Conservation (phyloP, 2,329 filamentous ascomycete species). For the Colletotrichum karsti region DNA sequence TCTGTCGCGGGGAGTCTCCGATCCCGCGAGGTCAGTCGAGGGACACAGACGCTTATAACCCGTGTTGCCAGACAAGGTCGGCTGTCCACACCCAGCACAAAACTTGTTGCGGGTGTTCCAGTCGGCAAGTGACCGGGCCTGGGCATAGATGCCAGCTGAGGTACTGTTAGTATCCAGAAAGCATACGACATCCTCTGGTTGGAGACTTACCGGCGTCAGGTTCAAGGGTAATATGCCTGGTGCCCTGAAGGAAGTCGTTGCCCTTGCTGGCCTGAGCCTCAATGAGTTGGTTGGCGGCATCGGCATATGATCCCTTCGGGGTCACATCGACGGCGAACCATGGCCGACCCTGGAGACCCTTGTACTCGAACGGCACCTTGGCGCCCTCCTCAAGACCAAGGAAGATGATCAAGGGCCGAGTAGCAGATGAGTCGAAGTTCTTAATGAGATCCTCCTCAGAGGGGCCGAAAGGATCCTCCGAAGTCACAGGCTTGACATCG, state of each 20-base stretch:
- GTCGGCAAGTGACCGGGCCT: conserved; percentile 87
- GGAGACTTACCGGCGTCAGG: conserved; percentile 65
- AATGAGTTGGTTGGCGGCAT: conserved; percentile 63
- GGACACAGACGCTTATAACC: conserved; percentile 86
- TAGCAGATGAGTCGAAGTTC: conserved; percentile 76
- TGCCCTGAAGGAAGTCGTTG: conserved; percentile 71
- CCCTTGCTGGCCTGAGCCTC: conserved; percentile 60
- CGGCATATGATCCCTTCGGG: conserved; percentile 69
- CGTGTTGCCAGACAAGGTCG: conserved; percentile 80
- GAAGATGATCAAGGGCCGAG: conserved; percentile 80
- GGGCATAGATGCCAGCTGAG: conserved; percentile 87
- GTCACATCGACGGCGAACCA: conserved; percentile 94
- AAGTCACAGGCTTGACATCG: conserved; percentile 77
- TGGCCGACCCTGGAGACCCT: conserved; percentile 79
- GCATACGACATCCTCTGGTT: too few species aligned
- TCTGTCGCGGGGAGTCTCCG: conserved; percentile 59
- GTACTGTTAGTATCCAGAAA: conserved; percentile 17
- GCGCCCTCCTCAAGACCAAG: conserved; percentile 79
- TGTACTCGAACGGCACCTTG: conserved; percentile 63
- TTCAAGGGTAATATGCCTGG: conserved; percentile 68
- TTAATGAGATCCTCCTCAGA: conserved; percentile 78
- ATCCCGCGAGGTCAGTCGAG: conserved; percentile 67
- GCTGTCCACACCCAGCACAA: conserved; percentile 88
- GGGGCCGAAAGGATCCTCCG: conserved; percentile 73
- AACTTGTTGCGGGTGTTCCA: conserved; percentile 95